Base-by-base conservation (phyloP, 257 asterid species). In the Solanum ossicruentum region DNA sequence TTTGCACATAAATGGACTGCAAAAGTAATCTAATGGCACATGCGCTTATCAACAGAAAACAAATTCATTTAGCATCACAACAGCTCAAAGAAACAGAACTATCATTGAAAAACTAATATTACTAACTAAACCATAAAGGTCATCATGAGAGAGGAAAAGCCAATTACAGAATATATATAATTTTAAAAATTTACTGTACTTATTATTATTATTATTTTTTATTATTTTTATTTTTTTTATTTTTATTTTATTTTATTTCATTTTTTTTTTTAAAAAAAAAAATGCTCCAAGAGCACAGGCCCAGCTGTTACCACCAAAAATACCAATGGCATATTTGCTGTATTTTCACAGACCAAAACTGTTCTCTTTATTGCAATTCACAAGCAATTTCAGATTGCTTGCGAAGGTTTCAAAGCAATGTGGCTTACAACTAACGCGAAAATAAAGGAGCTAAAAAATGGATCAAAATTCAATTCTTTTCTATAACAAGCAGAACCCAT, bases 241-340 rank as follows among this genome's bases (percentile, higher is more conserved):
- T n/a, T n/a, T n/a, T n/a, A n/a, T n/a, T n/a, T n/a, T n/a, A n/a
- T n/a, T n/a, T n/a, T n/a, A n/a, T n/a, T n/a, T n/a, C n/a, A n/a
- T n/a, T n/a, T n/a, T n/a, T n/a, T n/a, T n/a, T n/a, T 8, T 21
- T 21, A 75, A 21, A 75, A 21, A 75, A 39, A 21, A 75, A n/a
- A n/a, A n/a, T n/a, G 43, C 82, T 17, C 82, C 49, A 47, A 23
- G 61, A 77, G 23, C 43, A 51, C 82, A 77, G 47, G 63, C 82
- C 45, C 81, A 85, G 87, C 87, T 85, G 84, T 83, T 63, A 21
- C 18, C 84, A 84, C 63, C 16, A 85, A 84, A 83, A 85, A 86
- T 77, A 11, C 63, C 63, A 55, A 65, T 75, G 60, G 63, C 55
- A 82, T 52, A n/a, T 81, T 84, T 87, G 60, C 81, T 75, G 80